Evolutionary conservation across 1,284 basidiomycete genomes (phyloP).

Genomic region (Pulveroboletus sp.): DNA sequence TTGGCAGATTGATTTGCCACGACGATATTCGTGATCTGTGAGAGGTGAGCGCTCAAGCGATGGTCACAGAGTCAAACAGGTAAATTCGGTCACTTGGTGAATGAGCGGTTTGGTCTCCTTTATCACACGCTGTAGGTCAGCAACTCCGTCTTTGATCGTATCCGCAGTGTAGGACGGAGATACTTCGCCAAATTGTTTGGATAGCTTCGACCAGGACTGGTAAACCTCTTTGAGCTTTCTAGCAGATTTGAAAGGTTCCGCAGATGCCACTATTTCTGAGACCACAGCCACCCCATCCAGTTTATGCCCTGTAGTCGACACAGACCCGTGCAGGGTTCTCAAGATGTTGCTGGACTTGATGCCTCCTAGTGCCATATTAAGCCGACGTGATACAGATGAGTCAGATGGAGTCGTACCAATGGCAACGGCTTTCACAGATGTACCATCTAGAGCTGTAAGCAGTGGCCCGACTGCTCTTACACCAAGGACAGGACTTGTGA

Average conservation of each 20-base stretch:
- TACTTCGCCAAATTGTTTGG: constrained; percentile 30
- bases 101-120: constrained; percentile 65
- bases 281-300: constrained; percentile 90
- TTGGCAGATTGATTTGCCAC: constrained; percentile 92
- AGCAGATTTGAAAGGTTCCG: constrained; percentile 62
- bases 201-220: constrained; percentile 39
- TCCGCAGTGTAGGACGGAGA: constrained; percentile 27
- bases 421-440: constrained; percentile 69
- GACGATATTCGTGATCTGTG: constrained; percentile 87
- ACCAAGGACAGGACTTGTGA: constrained; percentile 59
- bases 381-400: neutral
- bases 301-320: constrained; percentile 54
- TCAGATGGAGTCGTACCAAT: constrained; percentile 60
- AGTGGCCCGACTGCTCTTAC: constrained; percentile 68
- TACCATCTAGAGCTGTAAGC: constrained; percentile 63
- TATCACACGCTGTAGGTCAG: constrained; percentile 52
- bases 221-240: constrained; percentile 48
- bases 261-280: constrained; percentile 81
- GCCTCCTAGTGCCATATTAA: constrained; percentile 55
- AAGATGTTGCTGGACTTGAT: constrained; percentile 78
- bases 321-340: constrained; percentile 69
- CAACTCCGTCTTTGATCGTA: constrained; percentile 41
- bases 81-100: constrained; percentile 62
- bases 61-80: neutral
- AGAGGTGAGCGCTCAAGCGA: constrained; percentile 15